Evolutionary conservation across 2,329 filamentous ascomycete species (phyloP).

Genomic region (Neofusicoccum parvum): DNA sequence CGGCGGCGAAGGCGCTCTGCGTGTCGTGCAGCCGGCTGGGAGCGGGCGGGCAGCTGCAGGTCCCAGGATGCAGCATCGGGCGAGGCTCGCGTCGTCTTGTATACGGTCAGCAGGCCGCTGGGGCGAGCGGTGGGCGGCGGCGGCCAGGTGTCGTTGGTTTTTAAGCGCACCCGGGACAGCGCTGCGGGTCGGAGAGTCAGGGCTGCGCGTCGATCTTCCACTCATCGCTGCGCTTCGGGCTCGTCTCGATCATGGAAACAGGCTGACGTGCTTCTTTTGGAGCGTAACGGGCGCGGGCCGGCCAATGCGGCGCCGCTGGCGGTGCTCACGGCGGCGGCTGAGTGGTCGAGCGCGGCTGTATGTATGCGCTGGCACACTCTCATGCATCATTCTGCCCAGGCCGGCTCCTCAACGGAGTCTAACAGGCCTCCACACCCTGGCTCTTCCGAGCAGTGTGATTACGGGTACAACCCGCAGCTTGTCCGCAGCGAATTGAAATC

Average conservation of each 20-base stretch:
- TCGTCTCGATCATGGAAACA: slow-evolving; percentile 15
- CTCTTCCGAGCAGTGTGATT: not conserved
- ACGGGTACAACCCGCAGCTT: not conserved
- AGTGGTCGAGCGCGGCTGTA: slow-evolving; percentile 3
- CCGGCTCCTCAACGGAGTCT: not conserved
- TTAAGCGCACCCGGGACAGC: slow-evolving; percentile 14
- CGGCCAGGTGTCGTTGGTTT: not conserved
- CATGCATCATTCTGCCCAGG: not conserved
- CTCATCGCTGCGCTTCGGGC: not conserved
- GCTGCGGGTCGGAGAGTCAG: slow-evolving; percentile 17
- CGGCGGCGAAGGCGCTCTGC: no score
- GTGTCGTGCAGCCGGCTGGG: not conserved
- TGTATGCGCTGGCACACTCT: slow-evolving; percentile 8
- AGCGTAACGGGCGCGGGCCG: not conserved
- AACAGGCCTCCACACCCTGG: not conserved
- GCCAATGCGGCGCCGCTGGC: slow-evolving; percentile 11
- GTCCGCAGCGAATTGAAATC: slow-evolving; percentile 5
- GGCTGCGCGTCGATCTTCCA: slow-evolving; percentile 12
- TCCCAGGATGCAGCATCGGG: not conserved
- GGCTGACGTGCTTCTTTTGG: not conserved
- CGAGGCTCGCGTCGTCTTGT: not conserved
- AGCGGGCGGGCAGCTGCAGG: slow-evolving; percentile 7
- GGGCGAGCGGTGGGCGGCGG: not conserved
- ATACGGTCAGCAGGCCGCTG: not conserved
- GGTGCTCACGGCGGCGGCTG: not conserved